phyloP scores from a whole-genome alignment of 441 rosid species.

The Aleurites moluccanus region DNA sequence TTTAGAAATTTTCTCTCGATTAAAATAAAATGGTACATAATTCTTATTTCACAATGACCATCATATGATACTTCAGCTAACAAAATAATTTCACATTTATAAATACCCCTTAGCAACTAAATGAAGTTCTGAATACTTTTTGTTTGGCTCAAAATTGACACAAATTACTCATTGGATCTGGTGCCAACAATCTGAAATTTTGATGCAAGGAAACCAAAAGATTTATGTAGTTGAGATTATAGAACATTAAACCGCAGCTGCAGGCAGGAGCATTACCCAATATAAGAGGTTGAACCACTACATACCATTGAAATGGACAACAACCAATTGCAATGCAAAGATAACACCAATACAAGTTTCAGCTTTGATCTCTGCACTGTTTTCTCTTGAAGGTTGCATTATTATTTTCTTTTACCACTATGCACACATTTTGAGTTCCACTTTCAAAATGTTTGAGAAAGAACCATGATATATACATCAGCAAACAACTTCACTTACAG shows the following conservation, averaged over 20 bases:
- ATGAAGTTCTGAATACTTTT: not conserved
- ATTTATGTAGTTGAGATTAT: not conserved
- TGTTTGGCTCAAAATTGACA: not conserved
- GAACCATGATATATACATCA: conserved; percentile 4
- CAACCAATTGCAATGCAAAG: not conserved
- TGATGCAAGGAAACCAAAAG: not conserved
- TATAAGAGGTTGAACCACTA: conserved; percentile 1
- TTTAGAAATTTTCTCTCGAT: conserved; percentile 4
- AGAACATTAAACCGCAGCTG: not conserved
- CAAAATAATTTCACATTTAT: not conserved
- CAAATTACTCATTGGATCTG: not conserved
- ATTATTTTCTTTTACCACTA: conserved; percentile 6
- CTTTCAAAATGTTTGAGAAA: conserved; percentile 1
- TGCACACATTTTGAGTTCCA: conserved; percentile 4
- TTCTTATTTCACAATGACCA: not conserved
- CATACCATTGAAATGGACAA: not conserved
- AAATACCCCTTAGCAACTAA: not conserved
- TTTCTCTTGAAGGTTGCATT: not conserved
- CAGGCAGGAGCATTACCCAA: not conserved
- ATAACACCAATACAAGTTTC: conserved; percentile 7
- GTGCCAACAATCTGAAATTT: not conserved
- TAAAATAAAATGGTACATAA: not conserved
- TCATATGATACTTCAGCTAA: not conserved
- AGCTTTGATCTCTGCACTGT: not conserved
- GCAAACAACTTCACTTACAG: conserved; percentile 53